These are phyloP conservation scores for thale cress (Arabidopsis thaliana) DNA, from an alignment of 345 rosid genomes.

Conservation along the genomic window TAIR10.1 NC_003071.7:17405501-17406000, in stretches of 20 bases:
- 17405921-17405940: slow-evolving; percentile 73
- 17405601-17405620: slow-evolving; percentile 85
- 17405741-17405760: slow-evolving; percentile 85
- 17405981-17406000: slow-evolving; percentile 87
- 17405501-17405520: slow-evolving; percentile 95
- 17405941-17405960: slow-evolving; percentile 82
- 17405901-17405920: slow-evolving; percentile 69
- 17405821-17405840: slow-evolving; percentile 74
- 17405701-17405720: slow-evolving; percentile 79
- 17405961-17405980: slow-evolving; percentile 84
- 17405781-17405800: slow-evolving; percentile 67
- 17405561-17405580: slow-evolving; percentile 74
- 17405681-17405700: slow-evolving; percentile 77
- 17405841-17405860: slow-evolving; percentile 80
- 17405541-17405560: slow-evolving; percentile 74
- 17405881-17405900: slow-evolving; percentile 85
- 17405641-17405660: slow-evolving; percentile 80
- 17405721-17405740: slow-evolving; percentile 81
- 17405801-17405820: slow-evolving; percentile 81
- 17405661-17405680: slow-evolving; percentile 66
- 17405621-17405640: slow-evolving; percentile 86
- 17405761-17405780: slow-evolving; percentile 86
- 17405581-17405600: slow-evolving; percentile 74
- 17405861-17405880: slow-evolving; percentile 73
- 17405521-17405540: slow-evolving; percentile 80